These are phyloP conservation scores for Mycena chlorophos DNA, from an alignment of 768 basidiomycete species.

Conservation along the genomic window DNA sequence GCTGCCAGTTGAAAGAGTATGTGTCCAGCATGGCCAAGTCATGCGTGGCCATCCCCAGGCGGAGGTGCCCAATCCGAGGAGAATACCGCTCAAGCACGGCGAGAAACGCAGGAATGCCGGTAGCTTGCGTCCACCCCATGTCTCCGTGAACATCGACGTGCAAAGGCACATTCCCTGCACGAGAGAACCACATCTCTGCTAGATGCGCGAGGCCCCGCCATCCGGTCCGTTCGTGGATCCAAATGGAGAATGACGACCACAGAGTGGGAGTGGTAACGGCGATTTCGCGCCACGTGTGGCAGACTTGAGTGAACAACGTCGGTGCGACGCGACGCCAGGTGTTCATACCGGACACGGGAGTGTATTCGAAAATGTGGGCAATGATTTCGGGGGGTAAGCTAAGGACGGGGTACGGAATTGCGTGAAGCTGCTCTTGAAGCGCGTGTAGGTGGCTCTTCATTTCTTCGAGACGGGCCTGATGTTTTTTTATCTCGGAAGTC, in stretches of 20 bases:
- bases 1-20: background rate
- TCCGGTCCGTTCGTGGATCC: background rate
- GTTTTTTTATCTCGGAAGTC: background rate
- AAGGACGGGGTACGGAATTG: background rate
- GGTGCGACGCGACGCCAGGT: background rate
- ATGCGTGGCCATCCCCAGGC: background rate
- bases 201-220: background rate
- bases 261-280: background rate
- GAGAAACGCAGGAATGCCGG: background rate
- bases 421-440: background rate
- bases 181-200: background rate
- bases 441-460: background rate
- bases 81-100: background rate
- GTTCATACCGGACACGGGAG: background rate
- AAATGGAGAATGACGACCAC: background rate
- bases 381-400: background rate
- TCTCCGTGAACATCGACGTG: background rate
- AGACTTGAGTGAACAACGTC: background rate
- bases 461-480: background rate
- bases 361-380: background rate
- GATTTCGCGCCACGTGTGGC: conserved; percentile 5
- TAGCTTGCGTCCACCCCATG: background rate
- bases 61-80: background rate
- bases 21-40: background rate
- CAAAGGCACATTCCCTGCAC: background rate